Base-by-base conservation (phyloP, 768 basidiomycete species). In the Boletus bicolor region DNA sequence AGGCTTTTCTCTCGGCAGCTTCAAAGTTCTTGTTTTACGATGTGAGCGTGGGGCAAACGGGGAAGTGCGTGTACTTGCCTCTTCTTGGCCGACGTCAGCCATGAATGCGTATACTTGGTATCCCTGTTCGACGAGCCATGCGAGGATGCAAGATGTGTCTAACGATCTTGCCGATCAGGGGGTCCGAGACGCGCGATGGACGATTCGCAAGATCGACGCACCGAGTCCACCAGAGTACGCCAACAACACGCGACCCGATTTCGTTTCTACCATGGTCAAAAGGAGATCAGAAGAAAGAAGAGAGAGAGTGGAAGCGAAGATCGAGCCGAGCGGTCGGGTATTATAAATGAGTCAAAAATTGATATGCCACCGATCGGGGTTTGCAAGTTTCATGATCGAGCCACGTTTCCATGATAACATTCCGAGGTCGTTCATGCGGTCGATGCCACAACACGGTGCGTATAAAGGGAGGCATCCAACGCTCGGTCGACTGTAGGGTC, bases 201-300 rank as follows among this genome's bases (percentile, higher is more conserved):
- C 7, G 35, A 48, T 26, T 51, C 17, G n/a, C 15, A 9, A 39
- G 45, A 54, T 46, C 6, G 15, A 77, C 91, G 63, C 56, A 96
- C 95, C 95, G 49, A 98, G 84, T 65, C 97, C 97, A 61, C 97
- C 96, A 67, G 97, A 99, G 79, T 99, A 99, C 21, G 96, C 96
- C 61, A 99, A 82, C 53, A 99, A 80, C 65, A 98, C 94, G 69
- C 93, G 93, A 61, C 94, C 93, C 26, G 73, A 61, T 68, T 80
- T 80, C 44, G 76, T 19, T 35, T 61, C 53, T 19, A 60, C 49
- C 63, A 66, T 65, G 43, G 12, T 37, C 19, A 32, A 46, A 19
- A 8, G 45, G 19, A 4, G 19, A 46, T 46, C 30, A 34, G 32
- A 12, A 11, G 11, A 30, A 30, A 30, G 32, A 7, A 10, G 32